A percentile compares a stretch with the other conserved stretches of the same genome.
Conservation (phyloP, 2,329 filamentous ascomycete species). For the Parastagonospora nodorum region DNA sequence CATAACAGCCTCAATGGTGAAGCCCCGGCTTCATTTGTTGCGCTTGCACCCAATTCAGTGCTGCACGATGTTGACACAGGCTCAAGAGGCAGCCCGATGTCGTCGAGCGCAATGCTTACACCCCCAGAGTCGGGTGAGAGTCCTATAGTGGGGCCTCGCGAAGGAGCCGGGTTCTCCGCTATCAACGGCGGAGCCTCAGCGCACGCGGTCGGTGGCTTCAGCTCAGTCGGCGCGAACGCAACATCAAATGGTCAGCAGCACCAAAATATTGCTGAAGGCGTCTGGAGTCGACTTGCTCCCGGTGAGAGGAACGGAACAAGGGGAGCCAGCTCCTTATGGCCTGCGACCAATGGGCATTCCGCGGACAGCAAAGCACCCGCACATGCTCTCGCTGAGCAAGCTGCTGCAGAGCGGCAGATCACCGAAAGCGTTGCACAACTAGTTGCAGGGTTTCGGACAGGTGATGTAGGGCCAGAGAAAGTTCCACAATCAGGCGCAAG, state of each 20-base stretch:
- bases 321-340: slow-evolving; percentile 17
- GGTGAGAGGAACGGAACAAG: slow-evolving; percentile 19
- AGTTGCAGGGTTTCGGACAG: slow-evolving; percentile 33
- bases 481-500: slow-evolving; percentile 22
- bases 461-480: slow-evolving; percentile 25
- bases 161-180: slow-evolving; percentile 16
- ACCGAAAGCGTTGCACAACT: slow-evolving; percentile 35
- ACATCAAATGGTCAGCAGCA: slow-evolving; percentile 16
- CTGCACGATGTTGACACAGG: slow-evolving; percentile 31
- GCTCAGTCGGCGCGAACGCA: slow-evolving; percentile 2
- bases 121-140: slow-evolving; percentile 37
- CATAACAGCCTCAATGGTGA: slow-evolving; percentile 22
- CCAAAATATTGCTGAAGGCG: slow-evolving; percentile 23
- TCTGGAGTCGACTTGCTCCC: slow-evolving; percentile 27
- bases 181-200: slow-evolving; percentile 11
- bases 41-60: slow-evolving; percentile 35
- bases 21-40: slow-evolving; percentile 35
- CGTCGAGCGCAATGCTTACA: slow-evolving; percentile 35
- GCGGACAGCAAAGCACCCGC: slow-evolving; percentile 19
- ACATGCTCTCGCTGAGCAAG: slow-evolving; percentile 25
- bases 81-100: slow-evolving; percentile 31
- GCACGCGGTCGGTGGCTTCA: slow-evolving; percentile 8
- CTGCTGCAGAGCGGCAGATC: slow-evolving; percentile 30
- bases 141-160: slow-evolving; percentile 25
- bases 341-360: slow-evolving; percentile 12